Conservation (phyloP, 192 early-diverging fungal species). For the Rhizophlyctis rosea region DNA sequence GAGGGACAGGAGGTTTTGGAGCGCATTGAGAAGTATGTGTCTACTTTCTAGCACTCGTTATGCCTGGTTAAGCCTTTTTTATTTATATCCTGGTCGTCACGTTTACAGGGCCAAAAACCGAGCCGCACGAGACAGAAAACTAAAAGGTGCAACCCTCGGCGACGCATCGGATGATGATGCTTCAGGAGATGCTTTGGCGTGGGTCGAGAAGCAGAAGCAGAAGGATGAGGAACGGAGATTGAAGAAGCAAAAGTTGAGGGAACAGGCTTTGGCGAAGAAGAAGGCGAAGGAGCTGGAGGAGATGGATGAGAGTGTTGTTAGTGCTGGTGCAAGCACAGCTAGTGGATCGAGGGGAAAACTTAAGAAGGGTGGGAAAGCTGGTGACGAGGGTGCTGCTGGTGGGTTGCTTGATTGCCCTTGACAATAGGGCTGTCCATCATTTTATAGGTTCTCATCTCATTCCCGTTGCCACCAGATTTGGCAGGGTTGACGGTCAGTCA, state of each 20-base stretch:
- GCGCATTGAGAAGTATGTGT: slow-evolving; percentile 44
- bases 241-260: slow-evolving; percentile 43
- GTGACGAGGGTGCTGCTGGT: background rate
- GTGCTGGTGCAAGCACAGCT: background rate
- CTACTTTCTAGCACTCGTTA: background rate
- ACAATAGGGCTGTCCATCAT: slow-evolving; percentile 13
- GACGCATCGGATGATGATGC: slow-evolving; percentile 56
- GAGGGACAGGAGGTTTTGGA: slow-evolving; percentile 46
- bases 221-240: slow-evolving; percentile 45
- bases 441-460: slow-evolving; percentile 4
- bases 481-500: slow-evolving; percentile 75
- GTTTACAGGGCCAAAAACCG: slow-evolving; percentile 44
- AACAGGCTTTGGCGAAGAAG: slow-evolving; percentile 31
- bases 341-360: background rate
- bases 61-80: background rate
- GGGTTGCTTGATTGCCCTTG: slow-evolving; percentile 5
- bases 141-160: slow-evolving; percentile 62
- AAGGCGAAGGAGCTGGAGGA: slow-evolving; percentile 36
- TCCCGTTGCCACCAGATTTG: slow-evolving; percentile 48
- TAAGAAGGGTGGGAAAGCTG: background rate
- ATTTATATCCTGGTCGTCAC: background rate
- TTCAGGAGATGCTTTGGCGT: slow-evolving; percentile 54
- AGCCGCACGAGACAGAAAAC: slow-evolving; percentile 47
- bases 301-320: slow-evolving; percentile 30
- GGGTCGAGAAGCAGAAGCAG: slow-evolving; percentile 59